These are phyloP conservation scores for Lophiotrema nucula DNA, from an alignment of 495 filamentous ascomycete species.

Conservation along the genomic window DNA sequence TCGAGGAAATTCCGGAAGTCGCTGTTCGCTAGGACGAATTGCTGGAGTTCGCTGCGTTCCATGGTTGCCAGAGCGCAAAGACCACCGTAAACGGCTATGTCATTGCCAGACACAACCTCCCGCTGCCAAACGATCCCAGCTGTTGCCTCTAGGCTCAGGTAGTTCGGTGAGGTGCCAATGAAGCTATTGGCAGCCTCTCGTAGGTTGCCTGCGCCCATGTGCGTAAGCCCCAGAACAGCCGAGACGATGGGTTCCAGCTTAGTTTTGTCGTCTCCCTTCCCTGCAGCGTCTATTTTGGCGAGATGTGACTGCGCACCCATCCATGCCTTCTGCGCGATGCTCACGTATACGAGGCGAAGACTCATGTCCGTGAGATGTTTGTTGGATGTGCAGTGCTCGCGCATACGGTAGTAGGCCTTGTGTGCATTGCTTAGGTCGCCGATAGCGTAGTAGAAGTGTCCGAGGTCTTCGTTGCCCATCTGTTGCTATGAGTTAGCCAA, in stretches of 20 bases:
- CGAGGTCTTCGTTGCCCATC: slow-evolving; percentile 78
- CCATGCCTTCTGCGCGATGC: slow-evolving; percentile 68
- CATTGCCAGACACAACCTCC: slow-evolving; percentile 76
- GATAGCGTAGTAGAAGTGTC: slow-evolving; percentile 62
- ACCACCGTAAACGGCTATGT: slow-evolving; percentile 88
- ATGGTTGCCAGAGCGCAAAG: slow-evolving; percentile 89
- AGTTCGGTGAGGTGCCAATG: slow-evolving; percentile 55
- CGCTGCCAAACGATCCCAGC: slow-evolving; percentile 43
- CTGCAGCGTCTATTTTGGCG: slow-evolving; percentile 60
- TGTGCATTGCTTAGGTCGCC: slow-evolving; percentile 62
- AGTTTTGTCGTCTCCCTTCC: slow-evolving; percentile 51
- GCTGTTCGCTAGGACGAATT: slow-evolving; percentile 70
- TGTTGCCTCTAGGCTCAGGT: slow-evolving; percentile 44
- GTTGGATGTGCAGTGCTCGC: slow-evolving; percentile 68
- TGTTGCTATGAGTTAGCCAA: slow-evolving; percentile 37
- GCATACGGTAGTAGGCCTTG: slow-evolving; percentile 70
- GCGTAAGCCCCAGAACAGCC: slow-evolving; percentile 67
- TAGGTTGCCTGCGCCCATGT: slow-evolving; percentile 64
- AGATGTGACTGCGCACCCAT: slow-evolving; percentile 64
- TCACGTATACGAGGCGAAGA: slow-evolving; percentile 65
- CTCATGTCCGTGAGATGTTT: slow-evolving; percentile 71
- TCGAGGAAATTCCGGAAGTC: slow-evolving; percentile 86
- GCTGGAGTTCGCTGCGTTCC: slow-evolving; percentile 72
- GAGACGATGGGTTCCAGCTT: slow-evolving; percentile 46
- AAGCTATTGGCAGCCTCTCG: slow-evolving; percentile 72